A percentile compares a stretch with the other conserved stretches of the same genome.
phyloP scores from a whole-genome alignment of 768 basidiomycete species.

The Psilocybe cyanescens region DNA sequence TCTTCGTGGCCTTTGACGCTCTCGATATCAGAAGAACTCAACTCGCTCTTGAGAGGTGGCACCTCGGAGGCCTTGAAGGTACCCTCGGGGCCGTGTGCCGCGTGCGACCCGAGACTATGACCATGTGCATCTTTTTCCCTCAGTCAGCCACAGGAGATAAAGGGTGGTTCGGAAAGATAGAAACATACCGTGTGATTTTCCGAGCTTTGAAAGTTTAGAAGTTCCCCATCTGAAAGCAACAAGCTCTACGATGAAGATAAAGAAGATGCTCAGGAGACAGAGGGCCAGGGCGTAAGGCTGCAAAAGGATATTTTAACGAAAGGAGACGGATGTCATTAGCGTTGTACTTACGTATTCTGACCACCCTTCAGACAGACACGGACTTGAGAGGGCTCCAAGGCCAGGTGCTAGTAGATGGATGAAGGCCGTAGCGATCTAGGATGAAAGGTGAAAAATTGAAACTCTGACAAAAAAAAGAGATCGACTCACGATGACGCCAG shows the following conservation, averaged over 20 bases:
- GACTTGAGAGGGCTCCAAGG: slow-evolving; percentile 66
- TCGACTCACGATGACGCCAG: slow-evolving; percentile 77
- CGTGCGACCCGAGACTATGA: slow-evolving; percentile 59
- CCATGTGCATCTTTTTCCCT: slow-evolving; percentile 62
- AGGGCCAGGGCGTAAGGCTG: slow-evolving; percentile 86
- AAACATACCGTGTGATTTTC: slow-evolving; percentile 60
- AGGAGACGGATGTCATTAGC: neutral
- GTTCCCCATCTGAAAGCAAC: slow-evolving; percentile 89
- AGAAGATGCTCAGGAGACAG: slow-evolving; percentile 80
- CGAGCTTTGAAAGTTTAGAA: slow-evolving; percentile 66
- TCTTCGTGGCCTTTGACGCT: slow-evolving; percentile 24
- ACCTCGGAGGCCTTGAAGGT: slow-evolving; percentile 13
- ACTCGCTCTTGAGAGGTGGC: slow-evolving; percentile 15
- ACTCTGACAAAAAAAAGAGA: slow-evolving; percentile 4
- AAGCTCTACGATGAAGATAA: slow-evolving; percentile 84
- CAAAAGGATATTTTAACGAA: neutral
- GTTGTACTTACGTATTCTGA: slow-evolving; percentile 62
- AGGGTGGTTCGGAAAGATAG: neutral
- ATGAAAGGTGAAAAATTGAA: slow-evolving; percentile 6
- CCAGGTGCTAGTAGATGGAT: slow-evolving; percentile 84
- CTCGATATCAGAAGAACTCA: slow-evolving; percentile 32
- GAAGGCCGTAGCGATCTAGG: slow-evolving; percentile 86
- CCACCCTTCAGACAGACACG: slow-evolving; percentile 78
- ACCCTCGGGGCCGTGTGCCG: slow-evolving; percentile 73
- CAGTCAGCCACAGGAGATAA: neutral